Base-by-base conservation (phyloP, 2,329 filamentous ascomycete species). In the Monilinia fructigena region DNA sequence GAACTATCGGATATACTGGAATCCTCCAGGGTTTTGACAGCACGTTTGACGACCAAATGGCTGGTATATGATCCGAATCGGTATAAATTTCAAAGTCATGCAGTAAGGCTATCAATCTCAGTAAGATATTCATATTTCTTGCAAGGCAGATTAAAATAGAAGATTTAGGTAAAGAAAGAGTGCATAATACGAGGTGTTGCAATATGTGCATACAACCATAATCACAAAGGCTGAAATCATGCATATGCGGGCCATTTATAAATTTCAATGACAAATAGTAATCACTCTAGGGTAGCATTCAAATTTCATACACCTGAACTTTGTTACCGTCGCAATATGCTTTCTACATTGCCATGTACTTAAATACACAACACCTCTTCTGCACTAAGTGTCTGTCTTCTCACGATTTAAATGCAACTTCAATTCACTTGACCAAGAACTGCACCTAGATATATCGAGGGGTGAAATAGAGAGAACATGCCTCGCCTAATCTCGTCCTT, bases 101-200 rank as follows among this genome's bases (percentile, higher is more conserved):
- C 48, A n/a, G 35, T n/a, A 48, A 60, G 56, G 42, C 28, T 35
- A 12, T 11, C 23, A 11, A 26, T 35, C 16, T 26, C 31, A 50
- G 14, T 38, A 28, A 14, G 26, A 50, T 50, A 12, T 26, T 63
- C 50, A 50, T 55, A 63, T 63, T 55, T 47, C 4, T 63, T 26
- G 7, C 18, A 20, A 48, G 26, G 35, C 20, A 55, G n/a, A 63
- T 4, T 23, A 28, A 54, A 42, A 42, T 12, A 54, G 20, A 20
- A 28, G 47, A 31, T 14, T 23, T 20, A 28, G 35, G 35, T 48
- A 20, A 35, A 60, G 12, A 45, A 55, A 56, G 38, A 6, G 26
- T 40, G 50, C 61, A 63, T 47, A 20, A 55, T 56, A 63, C 61
- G 50, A 63, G 52, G 23, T 40, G 10, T 20, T 45, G 50, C 28